Evolutionary conservation across 805 yeast species (phyloP), one percentile per base, ranked within the genome.

Genomic region (Candida berthetii): DNA sequence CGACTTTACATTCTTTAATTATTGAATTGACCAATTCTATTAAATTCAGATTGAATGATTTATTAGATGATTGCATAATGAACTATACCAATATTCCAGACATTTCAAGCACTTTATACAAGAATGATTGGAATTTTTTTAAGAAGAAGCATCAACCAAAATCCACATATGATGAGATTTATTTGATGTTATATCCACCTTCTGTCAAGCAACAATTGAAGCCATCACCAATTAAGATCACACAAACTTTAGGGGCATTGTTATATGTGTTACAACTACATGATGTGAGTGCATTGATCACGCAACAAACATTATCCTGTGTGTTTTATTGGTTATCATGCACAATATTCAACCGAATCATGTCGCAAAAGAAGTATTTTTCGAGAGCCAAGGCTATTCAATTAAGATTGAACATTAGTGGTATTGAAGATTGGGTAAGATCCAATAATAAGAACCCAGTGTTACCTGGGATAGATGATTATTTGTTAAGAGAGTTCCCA

Each of bases 401-500:
- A 57, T 82, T 93, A 36, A 69, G 97, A 42, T 72, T 93, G 41
- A 93, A 93, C 53, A 54, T 93, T 9, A 88, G 96, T 0, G 75
- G 85, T 5, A 64, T 93, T 35, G 97, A 93, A 61, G 96, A 93
- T 55, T 93, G 99, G 99, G 74, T 91, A 25, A 75, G 95, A 45
- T 50, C 58, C 0, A 54, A 53, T 34, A 47, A 56, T 41, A 42
- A 49, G 15, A 53, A 54, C 2, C 56, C 62, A 14, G 54, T 52
- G 41, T 60, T 68, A 24, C 56, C 61, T 8, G 55, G 64, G 34
- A 54, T 65, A 35, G 71, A 66, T 48, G 54, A 54, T 17, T 63
- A 61, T 36, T 52, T 64, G 54, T 57, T 69, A 58, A 61, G 58
- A 42, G 48, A 58, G 38, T 67, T 58, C 40, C 72, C 72, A 7